phyloP scores from a whole-genome alignment of 2,329 filamentous ascomycete genomes.

The Venturia oleaginea region DNA sequence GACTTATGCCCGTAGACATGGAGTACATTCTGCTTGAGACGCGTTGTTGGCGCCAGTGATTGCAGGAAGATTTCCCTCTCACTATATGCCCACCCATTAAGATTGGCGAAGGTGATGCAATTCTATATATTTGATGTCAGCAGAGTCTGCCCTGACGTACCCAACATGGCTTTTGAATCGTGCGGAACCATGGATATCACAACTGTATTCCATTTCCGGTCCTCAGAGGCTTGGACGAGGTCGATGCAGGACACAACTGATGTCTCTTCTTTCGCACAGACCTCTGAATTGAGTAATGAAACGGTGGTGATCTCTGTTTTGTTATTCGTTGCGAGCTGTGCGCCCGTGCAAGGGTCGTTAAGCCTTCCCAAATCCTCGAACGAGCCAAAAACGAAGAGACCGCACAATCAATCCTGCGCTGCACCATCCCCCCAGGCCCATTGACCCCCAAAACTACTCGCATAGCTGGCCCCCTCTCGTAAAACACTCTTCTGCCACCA shows the following conservation, averaged over 20 bases:
- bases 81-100: background rate
- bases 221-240: background rate
- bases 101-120: background rate
- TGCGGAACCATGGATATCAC: background rate
- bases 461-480: background rate
- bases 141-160: background rate
- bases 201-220: background rate
- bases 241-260: background rate
- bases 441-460: background rate
- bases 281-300: background rate
- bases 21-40: background rate
- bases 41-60: background rate
- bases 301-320: constrained; percentile 4
- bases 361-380: background rate
- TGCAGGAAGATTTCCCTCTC: background rate
- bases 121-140: background rate
- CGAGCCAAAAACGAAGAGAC: background rate
- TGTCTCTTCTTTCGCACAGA: background rate
- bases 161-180: background rate
- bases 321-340: background rate
- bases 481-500: background rate
- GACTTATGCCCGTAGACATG: background rate
- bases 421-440: background rate
- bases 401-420: background rate
- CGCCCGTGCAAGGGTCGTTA: background rate